Base-by-base conservation (phyloP, 2,329 filamentous ascomycete genomes). In the Fusarium ramigenum region DNA sequence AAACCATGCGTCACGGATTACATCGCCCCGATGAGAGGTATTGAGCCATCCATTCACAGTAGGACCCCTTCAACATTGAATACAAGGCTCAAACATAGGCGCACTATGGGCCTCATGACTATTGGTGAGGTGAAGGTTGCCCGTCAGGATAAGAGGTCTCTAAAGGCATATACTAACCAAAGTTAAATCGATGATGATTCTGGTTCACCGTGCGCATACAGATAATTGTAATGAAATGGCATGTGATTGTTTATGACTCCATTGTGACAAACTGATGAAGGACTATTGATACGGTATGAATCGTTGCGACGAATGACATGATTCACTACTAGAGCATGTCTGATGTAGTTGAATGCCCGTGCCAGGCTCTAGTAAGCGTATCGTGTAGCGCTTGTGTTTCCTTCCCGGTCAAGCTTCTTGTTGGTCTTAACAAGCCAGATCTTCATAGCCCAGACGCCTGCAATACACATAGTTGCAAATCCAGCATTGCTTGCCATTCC, bases 401-500 rank as follows among this genome's bases (percentile, higher is more conserved):
- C 72, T 9, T 65, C 53, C 2, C 68, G 60, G 19, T 76, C 74
- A 40, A 80, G 62, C 56, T 76, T 78, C 70, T 73, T 77, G 65
- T 80, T 80, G 5, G 56, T 63, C 1, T 46, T 54, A 11, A 76
- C 58, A 19, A 79, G 72, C 78, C 78, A 80, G 23, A 75, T 36
- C 40, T 72, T 66, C 49, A 80, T 62, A 1, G 49, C 73, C 78
- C 78, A 80, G 9, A 72, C 72, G 2, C 67, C 72, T 1, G 72
- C 74, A 43, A 80, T 79, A 11, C 75, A 78, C 53, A 75, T 75
- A n/a, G 71, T 64, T 0, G 77, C 77, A 56, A 79, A 80, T 0
- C 60, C 78, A 18, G 78, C 77, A 23, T 79, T 78, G 49, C 44
- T 77, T 2, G 72, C 74, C 80, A 85, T 83, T 8, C 83, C 84